Conservation (phyloP, 1,139 yeast species). For the Candida glucosophila region DNA sequence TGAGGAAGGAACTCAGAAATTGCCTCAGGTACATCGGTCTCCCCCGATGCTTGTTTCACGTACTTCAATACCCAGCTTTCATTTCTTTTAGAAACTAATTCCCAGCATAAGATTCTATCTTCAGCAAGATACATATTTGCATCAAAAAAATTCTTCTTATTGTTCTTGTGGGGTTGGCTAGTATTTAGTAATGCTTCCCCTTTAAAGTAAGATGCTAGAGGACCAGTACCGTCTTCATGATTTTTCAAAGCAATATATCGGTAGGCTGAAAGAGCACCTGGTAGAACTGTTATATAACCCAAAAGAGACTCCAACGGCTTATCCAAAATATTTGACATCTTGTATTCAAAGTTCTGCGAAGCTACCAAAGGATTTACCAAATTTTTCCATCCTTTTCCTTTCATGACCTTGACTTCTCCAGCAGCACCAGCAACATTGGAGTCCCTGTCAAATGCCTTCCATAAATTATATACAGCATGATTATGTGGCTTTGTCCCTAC, state of each 20-base stretch:
- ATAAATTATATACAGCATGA: constrained; percentile 78
- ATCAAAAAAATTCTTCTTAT: constrained; percentile 68
- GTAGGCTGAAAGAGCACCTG: constrained; percentile 95
- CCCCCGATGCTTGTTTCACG: constrained; percentile 91
- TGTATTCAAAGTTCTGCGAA: constrained; percentile 93
- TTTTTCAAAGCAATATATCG: constrained; percentile 81
- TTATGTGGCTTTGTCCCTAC: constrained; percentile 89
- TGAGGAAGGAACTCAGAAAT: constrained; percentile 88
- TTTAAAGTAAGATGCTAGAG: constrained; percentile 77
- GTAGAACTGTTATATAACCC: constrained; percentile 89
- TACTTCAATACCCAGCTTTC: constrained; percentile 91
- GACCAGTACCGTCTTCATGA: constrained; percentile 89
- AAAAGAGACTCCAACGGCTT: constrained; percentile 90
- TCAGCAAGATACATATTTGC: constrained; percentile 98
- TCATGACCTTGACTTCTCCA: constrained; percentile 92
- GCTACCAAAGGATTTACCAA: constrained; percentile 88
- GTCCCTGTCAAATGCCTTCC: constrained; percentile 96
- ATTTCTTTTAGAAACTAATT: constrained; percentile 76
- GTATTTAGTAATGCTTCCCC: constrained; percentile 60
- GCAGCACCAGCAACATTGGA: constrained; percentile 98
- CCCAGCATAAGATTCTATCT: constrained; percentile 97
- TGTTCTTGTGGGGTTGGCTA: constrained; percentile 20
- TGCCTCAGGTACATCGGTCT: constrained; percentile 93
- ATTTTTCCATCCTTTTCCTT: constrained; percentile 76
- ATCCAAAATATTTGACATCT: constrained; percentile 90